Base-by-base conservation (phyloP, 176 grass and related monocot genomes). In the Aegilops umbellulata region DNA sequence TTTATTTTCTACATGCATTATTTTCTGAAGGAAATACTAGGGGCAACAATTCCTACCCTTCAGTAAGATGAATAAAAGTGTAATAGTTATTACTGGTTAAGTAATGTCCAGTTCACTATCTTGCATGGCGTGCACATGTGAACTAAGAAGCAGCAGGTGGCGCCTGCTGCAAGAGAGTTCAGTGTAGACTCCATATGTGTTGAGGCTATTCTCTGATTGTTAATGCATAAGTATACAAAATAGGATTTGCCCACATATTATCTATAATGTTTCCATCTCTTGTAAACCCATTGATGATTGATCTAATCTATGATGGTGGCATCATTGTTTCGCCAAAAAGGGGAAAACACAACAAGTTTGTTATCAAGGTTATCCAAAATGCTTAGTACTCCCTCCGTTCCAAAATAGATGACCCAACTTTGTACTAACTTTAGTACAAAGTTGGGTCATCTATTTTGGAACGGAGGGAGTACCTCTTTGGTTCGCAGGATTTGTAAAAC, bases 1-100 rank as follows among this genome's bases (percentile, higher is more conserved):
- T 35, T 68, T 26, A 46, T 53, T 38, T 14, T 76, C 57, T 60
- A 57, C 36, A 15, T 73, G 36, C 53, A 69, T 63, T 60, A 25
- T 47, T 76, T 69, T 78, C 20, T 80, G 31, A 87, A 85, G 34
- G 11, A 80, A 85, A 26, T 47, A 74, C 32, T 5, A 80, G 35
- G 55, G 25, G 61, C 44, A 69, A 63, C 35, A 38, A 68, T 42
- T 66, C 9, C 42, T 68, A 44, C 10, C 44, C 25, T 68, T n/a
- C 55, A 49, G 15, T 65, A 41, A 20, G 68, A 73, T 73, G 82
- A 41, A 57, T 89, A 41, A 20, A 51, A 65, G 30, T 79, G 29
- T 74, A 8, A 8, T 88, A 41, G 39, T 16, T 84, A 6, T 24
- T 62, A 13, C 6, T 73, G 57, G 77, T 86, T 66, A 53, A 23